Conservation (phyloP, 352 stramenopile genomes). For the Phytophthora nicotianae region DNA sequence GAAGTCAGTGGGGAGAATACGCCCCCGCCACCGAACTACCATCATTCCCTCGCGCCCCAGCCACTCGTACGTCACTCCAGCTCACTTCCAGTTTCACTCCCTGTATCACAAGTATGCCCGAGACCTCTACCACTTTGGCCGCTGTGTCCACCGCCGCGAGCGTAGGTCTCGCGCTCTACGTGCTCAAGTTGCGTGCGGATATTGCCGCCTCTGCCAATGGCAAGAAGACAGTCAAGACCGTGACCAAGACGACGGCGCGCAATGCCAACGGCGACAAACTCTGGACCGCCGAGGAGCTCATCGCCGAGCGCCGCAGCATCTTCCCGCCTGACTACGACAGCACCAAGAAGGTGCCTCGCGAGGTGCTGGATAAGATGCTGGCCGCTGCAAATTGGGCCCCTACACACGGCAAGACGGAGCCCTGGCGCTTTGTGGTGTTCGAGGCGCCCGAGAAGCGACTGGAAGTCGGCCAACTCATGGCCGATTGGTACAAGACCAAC, state of each 20-base stretch:
- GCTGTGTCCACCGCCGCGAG: constrained; percentile 39
- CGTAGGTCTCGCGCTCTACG: constrained; percentile 43
- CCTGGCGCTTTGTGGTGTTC: constrained; percentile 87
- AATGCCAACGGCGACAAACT: constrained; percentile 38
- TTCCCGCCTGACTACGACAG: constrained; percentile 77
- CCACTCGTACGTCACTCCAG: constrained; percentile 1
- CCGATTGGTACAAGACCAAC: constrained; percentile 70
- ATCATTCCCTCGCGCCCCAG: constrained; percentile 24
- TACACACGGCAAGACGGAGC: constrained; percentile 81
- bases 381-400: constrained; percentile 83
- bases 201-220: background rate
- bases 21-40: constrained; percentile 16
- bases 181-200: constrained; percentile 41
- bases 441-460: constrained; percentile 50
- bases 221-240: constrained; percentile 33
- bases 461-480: constrained; percentile 69
- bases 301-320: constrained; percentile 76
- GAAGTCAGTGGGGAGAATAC: constrained; percentile 10
- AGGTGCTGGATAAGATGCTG: constrained; percentile 79
- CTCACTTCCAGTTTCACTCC: constrained; percentile 18
- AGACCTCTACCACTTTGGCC: constrained; percentile 31
- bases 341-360: constrained; percentile 51
- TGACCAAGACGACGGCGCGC: constrained; percentile 30
- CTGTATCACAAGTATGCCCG: constrained; percentile 24
- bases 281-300: constrained; percentile 78